Evolutionary conservation across 108 stramenopile genomes (phyloP).

Genomic region (Fragilaria crotonensis): DNA sequence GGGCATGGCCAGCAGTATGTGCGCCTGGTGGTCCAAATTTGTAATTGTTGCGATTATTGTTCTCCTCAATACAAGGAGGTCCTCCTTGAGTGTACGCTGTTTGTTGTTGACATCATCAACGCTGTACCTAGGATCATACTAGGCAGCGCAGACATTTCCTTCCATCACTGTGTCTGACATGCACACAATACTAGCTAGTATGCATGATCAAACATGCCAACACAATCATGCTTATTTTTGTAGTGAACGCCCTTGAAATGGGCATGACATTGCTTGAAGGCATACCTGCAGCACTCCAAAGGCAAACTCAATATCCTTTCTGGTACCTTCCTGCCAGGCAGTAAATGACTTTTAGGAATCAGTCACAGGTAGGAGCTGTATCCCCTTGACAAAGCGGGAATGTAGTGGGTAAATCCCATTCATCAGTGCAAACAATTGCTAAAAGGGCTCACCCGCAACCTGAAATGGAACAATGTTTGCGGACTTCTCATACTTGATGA

Average conservation of each 20-base stretch:
- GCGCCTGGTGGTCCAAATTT: no score
- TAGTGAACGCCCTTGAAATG: constrained; percentile 1
- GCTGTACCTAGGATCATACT: constrained; percentile 4
- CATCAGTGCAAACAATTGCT: constrained; percentile 15
- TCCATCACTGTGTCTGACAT: constrained; percentile 13
- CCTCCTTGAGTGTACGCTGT: no score
- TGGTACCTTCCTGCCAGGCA: constrained; percentile 17
- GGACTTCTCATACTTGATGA: background rate
- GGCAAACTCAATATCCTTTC: constrained; percentile 17
- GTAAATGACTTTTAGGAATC: constrained; percentile 3
- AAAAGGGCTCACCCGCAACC: no score
- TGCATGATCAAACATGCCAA: constrained; percentile 5
- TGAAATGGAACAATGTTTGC: constrained; percentile 5
- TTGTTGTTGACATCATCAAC: background rate
- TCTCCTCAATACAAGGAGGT: no score
- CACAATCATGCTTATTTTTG: constrained; percentile 1
- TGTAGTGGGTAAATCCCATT: constrained; percentile 27
- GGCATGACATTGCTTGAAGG: constrained; percentile 5
- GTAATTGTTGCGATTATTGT: no score
- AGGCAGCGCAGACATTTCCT: constrained; percentile 1
- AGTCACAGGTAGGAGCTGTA: no score
- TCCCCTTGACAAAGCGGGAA: constrained; percentile 16
- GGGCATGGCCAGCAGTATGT: no score
- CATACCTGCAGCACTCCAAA: constrained; percentile 10
- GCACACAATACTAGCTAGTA: constrained; percentile 17